Conservation (phyloP, 208 protist species). For the Acanthamoeba royreba region DNA sequence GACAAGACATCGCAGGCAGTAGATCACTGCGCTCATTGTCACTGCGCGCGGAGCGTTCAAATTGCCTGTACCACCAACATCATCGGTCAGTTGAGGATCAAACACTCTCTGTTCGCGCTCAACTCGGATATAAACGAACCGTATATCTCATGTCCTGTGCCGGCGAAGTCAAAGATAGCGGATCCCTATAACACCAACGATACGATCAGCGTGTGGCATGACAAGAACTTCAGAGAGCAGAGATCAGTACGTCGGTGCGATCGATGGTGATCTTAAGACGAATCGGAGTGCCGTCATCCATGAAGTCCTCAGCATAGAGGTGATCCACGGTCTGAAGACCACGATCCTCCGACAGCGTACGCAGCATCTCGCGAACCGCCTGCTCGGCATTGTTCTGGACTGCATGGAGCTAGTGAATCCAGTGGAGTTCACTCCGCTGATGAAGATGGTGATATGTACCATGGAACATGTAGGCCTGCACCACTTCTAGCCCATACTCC, state of each 20-base stretch:
- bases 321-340: constrained; percentile 35
- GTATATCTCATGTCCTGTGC: constrained; percentile 86
- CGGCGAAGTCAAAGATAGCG: constrained; percentile 91
- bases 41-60: constrained; percentile 89
- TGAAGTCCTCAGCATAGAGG: constrained; percentile 82
- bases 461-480: constrained; percentile 94
- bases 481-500: constrained; percentile 83
- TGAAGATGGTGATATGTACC: too few relatives aligned
- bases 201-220: background rate
- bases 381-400: constrained; percentile 85
- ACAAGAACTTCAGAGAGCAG: background rate
- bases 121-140: background rate
- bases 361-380: constrained; percentile 88
- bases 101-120: background rate
- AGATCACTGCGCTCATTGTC: constrained; percentile 90
- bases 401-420: background rate
- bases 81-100: too few relatives aligned
- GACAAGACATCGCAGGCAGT: constrained; percentile 92
- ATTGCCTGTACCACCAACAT: too few relatives aligned
- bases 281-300: constrained; percentile 94
- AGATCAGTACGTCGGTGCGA: constrained; percentile 46
- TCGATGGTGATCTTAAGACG: constrained; percentile 84
- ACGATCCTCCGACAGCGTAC: constrained; percentile 67
- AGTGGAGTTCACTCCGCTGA: too few relatives aligned
- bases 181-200: constrained; percentile 52